These are phyloP conservation scores for Cephalotrichum gorgonifer DNA, from an alignment of 2,329 filamentous ascomycete species.

Conservation along the genomic window DNA sequence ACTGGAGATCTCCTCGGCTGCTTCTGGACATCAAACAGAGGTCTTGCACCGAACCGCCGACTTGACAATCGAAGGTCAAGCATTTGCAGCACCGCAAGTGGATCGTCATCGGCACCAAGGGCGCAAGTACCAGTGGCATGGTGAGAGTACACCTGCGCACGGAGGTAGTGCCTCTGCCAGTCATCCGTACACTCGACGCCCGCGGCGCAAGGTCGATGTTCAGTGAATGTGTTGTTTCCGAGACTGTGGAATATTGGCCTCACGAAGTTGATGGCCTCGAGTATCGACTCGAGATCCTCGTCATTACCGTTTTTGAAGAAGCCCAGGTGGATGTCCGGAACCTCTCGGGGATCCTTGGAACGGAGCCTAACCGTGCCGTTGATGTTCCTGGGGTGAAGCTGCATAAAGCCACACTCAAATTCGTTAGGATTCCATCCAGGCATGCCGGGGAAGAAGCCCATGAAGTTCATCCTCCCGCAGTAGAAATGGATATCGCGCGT, in stretches of 20 bases:
- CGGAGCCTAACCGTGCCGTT: conserved; percentile 52
- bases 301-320: conserved; percentile 36
- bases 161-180: background rate
- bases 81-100: conserved; percentile 42
- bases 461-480: conserved; percentile 10
- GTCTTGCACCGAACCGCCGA: no score
- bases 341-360: conserved; percentile 52
- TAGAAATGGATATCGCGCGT: conserved; percentile 11
- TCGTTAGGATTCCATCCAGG: conserved; percentile 6
- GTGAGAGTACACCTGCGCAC: conserved; percentile 21
- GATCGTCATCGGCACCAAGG: conserved; percentile 44
- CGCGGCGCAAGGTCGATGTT: background rate
- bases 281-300: conserved; percentile 38
- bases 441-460: conserved; percentile 13
- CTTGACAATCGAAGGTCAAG: no score
- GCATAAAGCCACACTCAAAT: background rate
- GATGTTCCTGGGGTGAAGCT: conserved; percentile 38
- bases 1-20: no score
- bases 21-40: no score
- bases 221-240: background rate
- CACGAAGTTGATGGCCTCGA: conserved; percentile 41
- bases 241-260: conserved; percentile 4
- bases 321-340: conserved; percentile 52
- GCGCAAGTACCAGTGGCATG: conserved; percentile 45
- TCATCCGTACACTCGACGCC: background rate